A percentile compares a stretch with the other conserved stretches of the same genome.
These are phyloP conservation scores for baker's yeast (Saccharomyces cerevisiae) DNA, from an alignment of 805 yeast species.

Conservation along the genomic window DNA sequence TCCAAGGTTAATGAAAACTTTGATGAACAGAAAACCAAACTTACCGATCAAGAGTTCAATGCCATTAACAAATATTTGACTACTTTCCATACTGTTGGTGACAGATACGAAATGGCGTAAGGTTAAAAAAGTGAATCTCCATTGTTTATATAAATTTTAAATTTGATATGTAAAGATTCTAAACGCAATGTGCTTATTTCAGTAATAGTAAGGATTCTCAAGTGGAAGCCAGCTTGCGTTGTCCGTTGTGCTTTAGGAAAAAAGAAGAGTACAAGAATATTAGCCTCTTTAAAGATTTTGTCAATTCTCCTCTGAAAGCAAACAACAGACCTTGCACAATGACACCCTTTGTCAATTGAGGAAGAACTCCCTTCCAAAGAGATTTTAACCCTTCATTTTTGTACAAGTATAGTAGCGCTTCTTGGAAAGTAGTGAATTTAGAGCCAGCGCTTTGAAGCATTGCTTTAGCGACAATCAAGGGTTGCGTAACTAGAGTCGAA, in stretches of 20 bases:
- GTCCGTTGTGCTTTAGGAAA: neutral
- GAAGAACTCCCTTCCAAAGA: constrained; percentile 72
- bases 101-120: constrained; percentile 35
- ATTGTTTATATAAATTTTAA: neutral
- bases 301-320: constrained; percentile 69
- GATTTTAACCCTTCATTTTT: constrained; percentile 55
- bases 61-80: constrained; percentile 42
- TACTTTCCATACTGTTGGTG: constrained; percentile 44
- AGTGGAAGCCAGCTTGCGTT: neutral
- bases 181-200: neutral
- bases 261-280: constrained; percentile 3
- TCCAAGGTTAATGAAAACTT: constrained; percentile 57
- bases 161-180: neutral
- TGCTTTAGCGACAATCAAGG: constrained; percentile 76
- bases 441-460: constrained; percentile 54
- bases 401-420: constrained; percentile 54
- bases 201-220: neutral
- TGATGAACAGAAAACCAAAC: constrained; percentile 29
- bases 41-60: constrained; percentile 50
- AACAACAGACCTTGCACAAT: constrained; percentile 77
- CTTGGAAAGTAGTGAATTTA: constrained; percentile 49
- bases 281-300: constrained; percentile 21
- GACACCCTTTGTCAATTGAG: constrained; percentile 74
- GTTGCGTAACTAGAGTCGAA: constrained; percentile 77
- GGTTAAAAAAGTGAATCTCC: neutral